Evolutionary conservation across 768 basidiomycete genomes (phyloP).

Genomic region (Symmetrospora coprosmae): DNA sequence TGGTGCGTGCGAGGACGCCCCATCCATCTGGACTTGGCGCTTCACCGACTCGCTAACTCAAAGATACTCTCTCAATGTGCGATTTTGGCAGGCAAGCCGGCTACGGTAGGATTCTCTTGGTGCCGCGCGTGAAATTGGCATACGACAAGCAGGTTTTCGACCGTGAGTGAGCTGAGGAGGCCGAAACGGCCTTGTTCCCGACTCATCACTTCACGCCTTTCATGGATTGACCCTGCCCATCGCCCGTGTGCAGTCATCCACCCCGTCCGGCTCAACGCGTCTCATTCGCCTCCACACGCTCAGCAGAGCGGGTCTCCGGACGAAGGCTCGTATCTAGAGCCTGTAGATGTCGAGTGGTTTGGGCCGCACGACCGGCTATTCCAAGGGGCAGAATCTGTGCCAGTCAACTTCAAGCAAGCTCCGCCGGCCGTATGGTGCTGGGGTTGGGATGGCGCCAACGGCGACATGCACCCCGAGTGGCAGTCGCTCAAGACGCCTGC

Average conservation of each 20-base stretch:
- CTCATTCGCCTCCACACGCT: constrained; percentile 83
- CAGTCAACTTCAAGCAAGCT: constrained; percentile 60
- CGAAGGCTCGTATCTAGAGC: constrained; percentile 87
- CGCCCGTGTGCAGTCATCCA: constrained; percentile 85
- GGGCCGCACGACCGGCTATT: constrained; percentile 93
- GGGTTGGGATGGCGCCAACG: constrained; percentile 99
- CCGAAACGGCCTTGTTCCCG: no score
- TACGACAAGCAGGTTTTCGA: constrained; percentile 47
- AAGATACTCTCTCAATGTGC: no score
- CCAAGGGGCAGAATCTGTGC: constrained; percentile 67
- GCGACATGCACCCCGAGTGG: constrained; percentile 97
- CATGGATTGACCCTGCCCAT: no score
- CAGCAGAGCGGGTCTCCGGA: constrained; percentile 93
- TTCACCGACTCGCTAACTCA: background rate
- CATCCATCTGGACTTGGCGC: no score
- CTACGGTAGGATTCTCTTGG: constrained; percentile 94
- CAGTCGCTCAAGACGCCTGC: constrained; percentile 41
- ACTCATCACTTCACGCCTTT: no score
- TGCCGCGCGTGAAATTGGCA: constrained; percentile 86
- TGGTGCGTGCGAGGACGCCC: no score
- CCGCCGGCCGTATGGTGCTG: constrained; percentile 95
- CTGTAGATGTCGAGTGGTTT: constrained; percentile 92
- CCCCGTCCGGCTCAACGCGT: constrained; percentile 73
- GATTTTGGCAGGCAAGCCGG: constrained; percentile 51
- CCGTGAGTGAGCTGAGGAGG: no score